phyloP scores from a whole-genome alignment of 768 basidiomycete species.

The Artomyces pyxidatus region DNA sequence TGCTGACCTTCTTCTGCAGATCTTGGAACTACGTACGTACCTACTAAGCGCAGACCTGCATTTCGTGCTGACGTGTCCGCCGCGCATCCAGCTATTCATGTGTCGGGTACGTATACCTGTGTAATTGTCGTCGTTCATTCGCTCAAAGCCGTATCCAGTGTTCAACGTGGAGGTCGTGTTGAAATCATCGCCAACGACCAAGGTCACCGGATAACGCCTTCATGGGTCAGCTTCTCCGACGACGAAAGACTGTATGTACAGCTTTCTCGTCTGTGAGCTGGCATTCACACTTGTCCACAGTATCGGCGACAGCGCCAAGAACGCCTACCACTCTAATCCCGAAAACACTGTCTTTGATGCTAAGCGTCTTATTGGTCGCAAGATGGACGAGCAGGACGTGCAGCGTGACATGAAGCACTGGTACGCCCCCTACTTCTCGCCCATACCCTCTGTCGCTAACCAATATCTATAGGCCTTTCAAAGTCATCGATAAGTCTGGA shows the following conservation, averaged over 20 bases:
- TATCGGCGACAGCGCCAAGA: slow-evolving; percentile 95
- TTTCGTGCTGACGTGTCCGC: slow-evolving; percentile 19
- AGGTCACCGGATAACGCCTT: slow-evolving; percentile 57
- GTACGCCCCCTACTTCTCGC: slow-evolving; percentile 18
- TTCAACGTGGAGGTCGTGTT: slow-evolving; percentile 39
- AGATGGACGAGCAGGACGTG: slow-evolving; percentile 72
- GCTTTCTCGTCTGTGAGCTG: neutral
- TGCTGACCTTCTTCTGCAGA: slow-evolving; percentile 36
- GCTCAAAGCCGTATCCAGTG: slow-evolving; percentile 14
- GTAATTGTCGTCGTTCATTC: slow-evolving; percentile 29
- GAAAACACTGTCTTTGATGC: slow-evolving; percentile 94
- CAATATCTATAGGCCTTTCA: slow-evolving; percentile 49
- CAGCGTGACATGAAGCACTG: slow-evolving; percentile 84
- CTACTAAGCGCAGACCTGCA: neutral
- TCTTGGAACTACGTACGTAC: slow-evolving; percentile 79
- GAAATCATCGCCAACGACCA: slow-evolving; percentile 52
- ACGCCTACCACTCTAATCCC: slow-evolving; percentile 88
- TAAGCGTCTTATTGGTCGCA: slow-evolving; percentile 90
- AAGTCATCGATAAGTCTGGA: slow-evolving; percentile 65
- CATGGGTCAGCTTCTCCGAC: slow-evolving; percentile 54
- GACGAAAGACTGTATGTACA: slow-evolving; percentile 41
- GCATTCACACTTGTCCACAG: slow-evolving; percentile 16
- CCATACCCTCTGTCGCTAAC: neutral
- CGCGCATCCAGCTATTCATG: slow-evolving; percentile 70
- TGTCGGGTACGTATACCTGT: slow-evolving; percentile 60